These are phyloP conservation scores for Metschnikowia gelsemii DNA, from an alignment of 805 yeast genomes.

Conservation along the genomic window DNA sequence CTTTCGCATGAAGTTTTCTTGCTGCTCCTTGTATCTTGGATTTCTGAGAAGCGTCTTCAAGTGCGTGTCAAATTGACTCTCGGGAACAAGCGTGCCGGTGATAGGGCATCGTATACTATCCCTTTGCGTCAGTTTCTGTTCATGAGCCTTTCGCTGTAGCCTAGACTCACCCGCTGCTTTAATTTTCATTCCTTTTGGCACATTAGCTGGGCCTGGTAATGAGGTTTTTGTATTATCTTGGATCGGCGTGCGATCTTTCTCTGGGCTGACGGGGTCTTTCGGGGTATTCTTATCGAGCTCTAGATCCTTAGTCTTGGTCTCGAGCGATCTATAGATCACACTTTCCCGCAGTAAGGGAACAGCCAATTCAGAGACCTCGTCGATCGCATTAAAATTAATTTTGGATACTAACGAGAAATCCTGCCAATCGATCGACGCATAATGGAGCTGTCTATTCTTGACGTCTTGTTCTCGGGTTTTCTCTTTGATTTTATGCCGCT, in stretches of 20 bases:
- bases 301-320: conserved; percentile 44
- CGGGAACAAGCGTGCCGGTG: conserved; percentile 69
- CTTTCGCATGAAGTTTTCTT: conserved; percentile 57
- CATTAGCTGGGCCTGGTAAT: conserved; percentile 10
- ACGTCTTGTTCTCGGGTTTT: conserved; percentile 34
- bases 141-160: conserved; percentile 27
- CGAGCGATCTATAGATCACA: conserved; percentile 59
- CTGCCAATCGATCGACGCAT: conserved; percentile 84
- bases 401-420: conserved; percentile 73
- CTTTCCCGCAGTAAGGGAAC: conserved; percentile 58
- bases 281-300: conserved; percentile 9
- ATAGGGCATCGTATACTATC: conserved; percentile 69
- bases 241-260: conserved; percentile 1
- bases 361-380: conserved; percentile 54
- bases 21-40: conserved; percentile 73
- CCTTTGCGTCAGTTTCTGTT: conserved; percentile 10
- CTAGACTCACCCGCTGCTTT: conserved; percentile 72
- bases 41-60: conserved; percentile 68
- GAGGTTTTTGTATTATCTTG: neutral
- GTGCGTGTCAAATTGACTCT: conserved; percentile 68
- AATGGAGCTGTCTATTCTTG: conserved; percentile 40
- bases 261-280: neutral
- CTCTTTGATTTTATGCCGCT: conserved; percentile 37
- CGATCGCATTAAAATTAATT: conserved; percentile 61
- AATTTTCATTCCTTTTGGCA: conserved; percentile 58